Percentiles rank a stretch among this genome's conserved stretches.
Evolutionary conservation across 176 grass and related monocot species (phyloP).

Genomic region (Hsuehochloa calcarea): DNA sequence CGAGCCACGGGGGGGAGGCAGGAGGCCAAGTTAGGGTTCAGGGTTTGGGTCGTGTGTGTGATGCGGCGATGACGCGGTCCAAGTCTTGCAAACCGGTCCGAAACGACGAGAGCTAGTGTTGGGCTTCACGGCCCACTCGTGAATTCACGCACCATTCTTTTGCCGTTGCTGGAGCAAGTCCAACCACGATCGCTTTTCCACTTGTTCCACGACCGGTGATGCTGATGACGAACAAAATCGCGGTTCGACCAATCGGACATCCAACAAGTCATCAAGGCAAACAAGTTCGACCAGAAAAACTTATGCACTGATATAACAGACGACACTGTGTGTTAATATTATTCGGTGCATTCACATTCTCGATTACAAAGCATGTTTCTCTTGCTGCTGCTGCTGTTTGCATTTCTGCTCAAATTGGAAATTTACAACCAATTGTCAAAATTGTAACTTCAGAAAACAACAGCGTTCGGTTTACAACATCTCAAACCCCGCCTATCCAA

Average conservation of each 20-base stretch:
- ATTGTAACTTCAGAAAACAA: not conserved
- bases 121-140: not conserved
- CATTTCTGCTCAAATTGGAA: constrained; percentile 17
- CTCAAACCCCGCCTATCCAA: constrained; percentile 10
- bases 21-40: constrained; percentile 26
- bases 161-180: no score
- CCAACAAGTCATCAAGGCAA: not conserved
- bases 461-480: constrained; percentile 6
- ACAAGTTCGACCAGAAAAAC: not conserved
- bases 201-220: not conserved
- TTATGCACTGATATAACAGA: not conserved
- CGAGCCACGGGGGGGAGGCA: not conserved
- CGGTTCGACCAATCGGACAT: not conserved
- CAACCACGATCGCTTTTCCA: no score
- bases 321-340: not conserved
- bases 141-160: no score
- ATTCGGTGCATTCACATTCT: not conserved
- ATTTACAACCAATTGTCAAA: constrained; percentile 37
- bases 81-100: no score
- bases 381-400: constrained; percentile 3
- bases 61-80: not conserved
- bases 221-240: not conserved
- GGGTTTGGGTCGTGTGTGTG: not conserved
- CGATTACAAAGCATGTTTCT: not conserved
- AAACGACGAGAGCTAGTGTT: not conserved